Evolutionary conservation across 768 basidiomycete species (phyloP), one percentile per base, ranked within the genome.

Genomic region (Omphalotus guepiniiformis): DNA sequence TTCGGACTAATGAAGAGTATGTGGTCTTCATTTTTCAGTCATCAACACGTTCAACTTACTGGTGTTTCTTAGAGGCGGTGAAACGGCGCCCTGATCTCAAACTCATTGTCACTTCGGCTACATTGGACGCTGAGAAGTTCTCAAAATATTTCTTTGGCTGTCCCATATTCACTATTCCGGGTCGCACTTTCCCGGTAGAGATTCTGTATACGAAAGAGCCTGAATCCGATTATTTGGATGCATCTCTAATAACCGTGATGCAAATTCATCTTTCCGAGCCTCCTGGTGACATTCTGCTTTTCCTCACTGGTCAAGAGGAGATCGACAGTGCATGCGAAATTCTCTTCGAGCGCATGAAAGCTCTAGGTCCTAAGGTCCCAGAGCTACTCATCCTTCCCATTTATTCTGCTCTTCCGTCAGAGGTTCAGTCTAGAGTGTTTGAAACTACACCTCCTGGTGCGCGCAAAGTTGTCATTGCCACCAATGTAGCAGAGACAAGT

Each of bases 161-260:
- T 66, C 95, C 96, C 23, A 98, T 99, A 66, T 98, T 98, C 76
- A 96, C 95, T 29, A 98, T 99, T 54, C 96, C 96, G n/a, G 96
- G 96, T 56, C 85, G 94, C 59, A 93, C 93, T n/a, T 98, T 91
- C 69, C 96, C 96, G 5, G 96, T 98, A 53, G 96, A 99, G 66
- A 79, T 89, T 25, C 73, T 98, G n/a, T 99, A 98, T 69, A 97
- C 95, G 56, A 98, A 98, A 64, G 96, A 99, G 60, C 96, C 96
- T 0, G 96, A 98, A 66, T 78, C 80, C 18, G 96, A 99, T 66
- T 99, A 99, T 66, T 81, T 99, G 48, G 96, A 98, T 56, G 94
- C 95, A 1, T 93, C 94, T 19, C 85, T 99, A 52, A 98, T 98
- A 57, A 98, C 96, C 3, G 88, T 99, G 60, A 95, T 98, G 89